Conservation (phyloP, 495 filamentous ascomycete species). For the Xylaria intraflava region DNA sequence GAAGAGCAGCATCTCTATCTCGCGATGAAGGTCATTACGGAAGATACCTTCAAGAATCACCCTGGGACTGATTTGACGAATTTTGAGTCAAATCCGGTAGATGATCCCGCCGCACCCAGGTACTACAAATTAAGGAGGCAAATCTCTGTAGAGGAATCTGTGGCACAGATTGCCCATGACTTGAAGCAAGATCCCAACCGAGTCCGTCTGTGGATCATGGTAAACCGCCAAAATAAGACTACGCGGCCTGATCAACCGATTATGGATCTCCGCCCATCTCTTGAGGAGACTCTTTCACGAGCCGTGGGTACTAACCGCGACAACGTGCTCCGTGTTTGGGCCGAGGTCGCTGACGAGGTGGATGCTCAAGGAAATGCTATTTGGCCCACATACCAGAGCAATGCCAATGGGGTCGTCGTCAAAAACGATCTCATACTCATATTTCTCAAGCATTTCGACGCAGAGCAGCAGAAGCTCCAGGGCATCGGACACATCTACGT, state of each 20-base stretch:
- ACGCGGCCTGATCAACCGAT: constrained; percentile 83
- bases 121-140: constrained; percentile 65
- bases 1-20: constrained; percentile 94
- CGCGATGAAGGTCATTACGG: constrained; percentile 68
- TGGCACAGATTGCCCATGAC: constrained; percentile 60
- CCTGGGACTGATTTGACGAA: constrained; percentile 79
- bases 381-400: constrained; percentile 54
- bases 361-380: constrained; percentile 56
- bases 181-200: constrained; percentile 54
- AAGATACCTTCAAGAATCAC: constrained; percentile 69
- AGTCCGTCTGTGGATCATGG: constrained; percentile 90
- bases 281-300: constrained; percentile 71
- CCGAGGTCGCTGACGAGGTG: constrained; percentile 63
- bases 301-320: constrained; percentile 54
- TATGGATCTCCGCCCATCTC: constrained; percentile 63
- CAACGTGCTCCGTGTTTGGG: constrained; percentile 74
- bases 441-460: constrained; percentile 90
- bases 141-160: constrained; percentile 68
- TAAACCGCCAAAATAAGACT: constrained; percentile 97
- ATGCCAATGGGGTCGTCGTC: constrained; percentile 41
- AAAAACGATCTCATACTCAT: constrained; percentile 61
- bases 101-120: constrained; percentile 54
- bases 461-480: constrained; percentile 60
- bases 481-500: constrained; percentile 81
- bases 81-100: constrained; percentile 50